These are phyloP conservation scores for Blastomyces silverae DNA, from an alignment of 2,329 filamentous ascomycete genomes.

Conservation along the genomic window DNA sequence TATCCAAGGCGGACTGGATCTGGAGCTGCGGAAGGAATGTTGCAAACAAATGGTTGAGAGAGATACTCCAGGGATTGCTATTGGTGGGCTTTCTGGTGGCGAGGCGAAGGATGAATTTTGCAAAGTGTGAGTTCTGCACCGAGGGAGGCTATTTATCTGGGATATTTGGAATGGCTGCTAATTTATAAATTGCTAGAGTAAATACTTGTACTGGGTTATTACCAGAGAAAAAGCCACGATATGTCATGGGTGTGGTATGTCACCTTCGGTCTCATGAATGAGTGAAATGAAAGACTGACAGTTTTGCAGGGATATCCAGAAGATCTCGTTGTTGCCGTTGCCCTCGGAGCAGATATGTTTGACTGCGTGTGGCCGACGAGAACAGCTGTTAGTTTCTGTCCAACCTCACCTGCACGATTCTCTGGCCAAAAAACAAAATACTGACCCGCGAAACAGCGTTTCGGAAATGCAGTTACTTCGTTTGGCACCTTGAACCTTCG, in stretches of 20 bases:
- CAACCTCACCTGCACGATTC: neutral
- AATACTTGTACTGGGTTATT: conserved; percentile 75
- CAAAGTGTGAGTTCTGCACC: conserved; percentile 51
- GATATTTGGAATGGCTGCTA: conserved; percentile 9
- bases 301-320: conserved; percentile 71
- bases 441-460: conserved; percentile 48
- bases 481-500: conserved; percentile 77
- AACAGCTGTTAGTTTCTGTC: conserved; percentile 58
- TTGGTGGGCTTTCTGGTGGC: conserved; percentile 87
- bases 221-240: conserved; percentile 88
- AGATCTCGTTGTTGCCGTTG: conserved; percentile 87
- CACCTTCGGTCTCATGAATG: neutral
- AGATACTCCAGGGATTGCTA: conserved; percentile 92
- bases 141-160: neutral
- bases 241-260: conserved; percentile 88
- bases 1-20: conserved; percentile 88
- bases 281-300: conserved; percentile 20
- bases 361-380: conserved; percentile 98
- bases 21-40: conserved; percentile 78
- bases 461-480: conserved; percentile 86
- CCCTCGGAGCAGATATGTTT: conserved; percentile 97
- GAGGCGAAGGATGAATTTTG: conserved; percentile 94
- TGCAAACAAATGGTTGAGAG: conserved; percentile 79
- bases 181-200: conserved; percentile 46
- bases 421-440: neutral